Evolutionary conservation across 1,139 yeast genomes (phyloP), one percentile per base, ranked within the genome.

Genomic region (Protomyces arabidopsidicola): DNA sequence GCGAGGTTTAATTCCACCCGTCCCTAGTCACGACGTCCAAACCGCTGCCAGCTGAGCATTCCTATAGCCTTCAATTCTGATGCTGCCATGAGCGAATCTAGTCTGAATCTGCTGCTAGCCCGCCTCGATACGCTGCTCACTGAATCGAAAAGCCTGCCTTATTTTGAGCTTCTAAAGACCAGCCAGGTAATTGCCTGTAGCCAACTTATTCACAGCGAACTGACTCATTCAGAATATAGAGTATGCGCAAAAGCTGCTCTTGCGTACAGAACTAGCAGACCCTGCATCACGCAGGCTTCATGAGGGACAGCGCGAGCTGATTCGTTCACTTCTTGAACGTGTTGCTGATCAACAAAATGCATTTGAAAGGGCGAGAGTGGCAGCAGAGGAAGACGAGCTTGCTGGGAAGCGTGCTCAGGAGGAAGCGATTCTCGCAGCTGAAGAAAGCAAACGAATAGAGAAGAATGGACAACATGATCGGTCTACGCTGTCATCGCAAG

Each of bases 141-240:
- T n/a, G 48, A 42, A 10, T 42, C 48, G 12, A 16, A 12, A n/a
- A 1, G 24, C 14, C 2, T 42, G 14, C 48, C 48, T 10, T 42
- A 6, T 24, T 42, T 42, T 18, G 48, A 42, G 27, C 48, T 42
- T 42, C 24, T 6, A 18, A 42, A 42, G 24, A 42, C 48, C 12
- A 42, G 6, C 20, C 48, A 42, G 48, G 48, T 42, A 42, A 4
- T 4, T 14, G 16, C 42, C 42, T 38, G 42, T 12, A 4, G n/a
- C 14, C 16, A 38, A 9, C 14, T 10, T 38, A 16, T 9, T 9
- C 14, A 8, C 16, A 38, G n/a, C 42, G 42, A 16, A 10, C 42
- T 38, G 42, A 38, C 42, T 14, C 42, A 38, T 14, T 42, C 24
- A 63, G 62, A 63, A 59, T 50, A 12, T 63, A 22, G 65, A 63